These are phyloP conservation scores for Panaeolus cyanescens DNA, from an alignment of 768 basidiomycete genomes.

Conservation along the genomic window DNA sequence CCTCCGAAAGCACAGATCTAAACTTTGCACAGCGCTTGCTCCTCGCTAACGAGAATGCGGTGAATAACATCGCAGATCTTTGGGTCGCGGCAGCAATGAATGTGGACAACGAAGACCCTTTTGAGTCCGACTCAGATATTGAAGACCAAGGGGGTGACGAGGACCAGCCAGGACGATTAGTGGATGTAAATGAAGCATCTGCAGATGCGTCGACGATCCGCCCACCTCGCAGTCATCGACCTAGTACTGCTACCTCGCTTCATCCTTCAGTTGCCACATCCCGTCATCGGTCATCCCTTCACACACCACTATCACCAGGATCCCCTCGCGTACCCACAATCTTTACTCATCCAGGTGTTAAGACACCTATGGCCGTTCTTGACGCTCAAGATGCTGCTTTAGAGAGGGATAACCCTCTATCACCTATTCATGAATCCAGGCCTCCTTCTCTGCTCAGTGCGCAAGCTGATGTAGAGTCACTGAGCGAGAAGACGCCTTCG, in stretches of 20 bases:
- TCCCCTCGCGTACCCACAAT: conserved; percentile 72
- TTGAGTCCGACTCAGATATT: conserved; percentile 56
- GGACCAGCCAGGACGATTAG: conserved; percentile 17
- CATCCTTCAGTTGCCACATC: conserved; percentile 26
- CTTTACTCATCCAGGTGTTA: conserved; percentile 82
- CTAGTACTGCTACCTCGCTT: conserved; percentile 27
- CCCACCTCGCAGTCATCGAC: conserved; percentile 28
- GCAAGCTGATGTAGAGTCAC: conserved; percentile 37
- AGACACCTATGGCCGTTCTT: conserved; percentile 72
- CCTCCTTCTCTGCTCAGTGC: conserved; percentile 21
- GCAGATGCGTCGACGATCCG: conserved; percentile 18
- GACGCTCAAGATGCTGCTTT: conserved; percentile 62
- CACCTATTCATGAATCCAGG: conserved; percentile 53
- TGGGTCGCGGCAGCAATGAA: conserved; percentile 99
- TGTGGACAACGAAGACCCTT: conserved; percentile 86
- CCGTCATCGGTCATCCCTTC: conserved; percentile 33
- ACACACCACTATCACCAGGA: conserved; percentile 35
- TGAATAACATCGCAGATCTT: conserved; percentile 92
- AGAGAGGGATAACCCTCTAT: conserved; percentile 37
- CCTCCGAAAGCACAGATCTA: conserved; percentile 48
- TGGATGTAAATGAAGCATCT: conserved; percentile 15
- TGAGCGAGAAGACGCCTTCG: conserved; percentile 60
- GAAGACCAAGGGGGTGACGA: conserved; percentile 33
- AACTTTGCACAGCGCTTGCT: conserved; percentile 88
- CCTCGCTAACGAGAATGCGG: conserved; percentile 93